Evolutionary conservation across 179 eudicot genomes (phyloP), one percentile per base, ranked within the genome.

Genomic region (Carnegiea gigantea): DNA sequence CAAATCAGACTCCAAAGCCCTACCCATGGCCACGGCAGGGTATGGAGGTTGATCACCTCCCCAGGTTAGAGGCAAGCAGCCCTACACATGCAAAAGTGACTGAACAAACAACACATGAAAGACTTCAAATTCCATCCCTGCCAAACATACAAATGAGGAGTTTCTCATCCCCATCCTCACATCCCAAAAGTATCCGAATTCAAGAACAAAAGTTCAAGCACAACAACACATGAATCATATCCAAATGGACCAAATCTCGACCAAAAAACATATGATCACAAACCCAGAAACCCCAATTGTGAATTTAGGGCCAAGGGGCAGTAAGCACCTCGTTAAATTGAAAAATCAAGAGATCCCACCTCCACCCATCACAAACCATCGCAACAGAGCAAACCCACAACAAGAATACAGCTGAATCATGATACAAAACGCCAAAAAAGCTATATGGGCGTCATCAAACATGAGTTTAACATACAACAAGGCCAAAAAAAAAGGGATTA

Each of bases 381-480:
- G 36, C 64, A 64, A n/a, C 23, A 75, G 59, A 77, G 28, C 75
- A 77, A 84, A 57, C 36, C 59, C 15, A 73, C 2, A 43, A 46
- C 60, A 40, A 81, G 14, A 60, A 30, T 78, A 71, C 33, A 77
- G 77, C 77, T 46, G 71, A 77, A 57, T 20, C 24, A 82, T 28
- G 30, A 62, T 15, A 24, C 7, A 78, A 78, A 82, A 67, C 82
- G 72, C 77, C 11, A 82, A 81, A 82, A 78, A 48, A 79, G 28
- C 70, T n/a, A 76, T 79, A 78, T 33, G 85, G 87, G 82, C 71
- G 70, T 79, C 82, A 82, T 70, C 51, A 84, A 77, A n/a, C 33
- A 80, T 28, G 76, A 75, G 46, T 53, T 18, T 2, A 84, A 78
- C 2, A 49, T 30, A 53, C 59, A 73, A 79, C 57, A 84, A 54